These are phyloP conservation scores for Wallacemonas collosoma DNA, from an alignment of 208 protist genomes.

Conservation along the genomic window DNA sequence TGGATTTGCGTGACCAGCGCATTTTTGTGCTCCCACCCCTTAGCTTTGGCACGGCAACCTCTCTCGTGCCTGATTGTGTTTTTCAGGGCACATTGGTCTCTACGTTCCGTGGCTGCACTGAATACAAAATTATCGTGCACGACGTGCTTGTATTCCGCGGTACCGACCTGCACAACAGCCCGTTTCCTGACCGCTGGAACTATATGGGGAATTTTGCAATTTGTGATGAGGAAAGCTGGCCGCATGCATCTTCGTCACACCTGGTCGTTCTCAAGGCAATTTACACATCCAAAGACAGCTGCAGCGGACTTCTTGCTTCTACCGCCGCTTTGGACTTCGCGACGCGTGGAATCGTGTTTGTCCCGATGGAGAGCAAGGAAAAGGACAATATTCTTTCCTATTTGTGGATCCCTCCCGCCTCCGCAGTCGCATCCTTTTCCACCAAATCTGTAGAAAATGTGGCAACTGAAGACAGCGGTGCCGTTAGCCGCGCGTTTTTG, in stretches of 20 bases:
- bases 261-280: conserved; percentile 61
- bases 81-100: conserved; percentile 69
- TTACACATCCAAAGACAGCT: conserved; percentile 26
- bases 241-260: conserved; percentile 49
- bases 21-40: conserved; percentile 62
- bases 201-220: conserved; percentile 60
- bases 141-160: conserved; percentile 76
- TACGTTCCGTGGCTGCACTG: conserved; percentile 47
- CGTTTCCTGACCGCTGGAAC: conserved; percentile 65
- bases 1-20: conserved; percentile 50
- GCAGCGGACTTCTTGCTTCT: conserved; percentile 2
- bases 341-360: conserved; percentile 69
- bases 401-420: conserved; percentile 58
- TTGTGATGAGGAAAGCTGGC: conserved; percentile 68
- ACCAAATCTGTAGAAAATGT: conserved; percentile 39
- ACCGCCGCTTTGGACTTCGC: conserved; percentile 48
- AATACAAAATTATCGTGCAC: conserved; percentile 77
- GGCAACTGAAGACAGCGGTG: conserved; percentile 28
- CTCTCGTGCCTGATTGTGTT: conserved; percentile 40
- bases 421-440: conserved; percentile 55
- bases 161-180: conserved; percentile 43
- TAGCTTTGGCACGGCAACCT: conserved; percentile 41
- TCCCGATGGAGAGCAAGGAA: conserved; percentile 24
- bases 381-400: conserved; percentile 28
- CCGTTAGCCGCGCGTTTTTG: conserved; percentile 48